Conservation (phyloP, 805 yeast genomes). For the Cyberlindnera saturnus region DNA sequence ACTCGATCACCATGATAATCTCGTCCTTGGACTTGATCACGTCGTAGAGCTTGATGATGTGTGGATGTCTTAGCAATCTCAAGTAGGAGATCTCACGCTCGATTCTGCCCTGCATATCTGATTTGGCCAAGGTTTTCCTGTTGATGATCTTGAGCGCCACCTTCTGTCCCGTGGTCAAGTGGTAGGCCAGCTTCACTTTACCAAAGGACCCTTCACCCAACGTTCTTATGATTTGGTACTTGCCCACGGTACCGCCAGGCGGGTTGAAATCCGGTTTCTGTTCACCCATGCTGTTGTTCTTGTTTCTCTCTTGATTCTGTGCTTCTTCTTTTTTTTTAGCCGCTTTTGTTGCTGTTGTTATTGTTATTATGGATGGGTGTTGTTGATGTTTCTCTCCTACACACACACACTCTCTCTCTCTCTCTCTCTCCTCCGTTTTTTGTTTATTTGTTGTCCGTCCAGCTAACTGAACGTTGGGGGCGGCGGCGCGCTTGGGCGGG, state of each 20-base stretch:
- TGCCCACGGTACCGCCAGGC: constrained; percentile 61
- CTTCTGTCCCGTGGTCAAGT: constrained; percentile 82
- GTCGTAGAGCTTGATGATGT: constrained; percentile 90
- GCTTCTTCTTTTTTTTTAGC: too few species aligned
- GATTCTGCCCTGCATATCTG: constrained; percentile 95
- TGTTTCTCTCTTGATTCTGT: too few species aligned
- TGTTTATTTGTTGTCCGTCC: too few species aligned
- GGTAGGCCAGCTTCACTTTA: constrained; percentile 88
- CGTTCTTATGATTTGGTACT: constrained; percentile 88
- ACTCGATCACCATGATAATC: constrained; percentile 95
- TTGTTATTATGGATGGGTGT: too few species aligned
- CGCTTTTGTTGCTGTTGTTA: too few species aligned
- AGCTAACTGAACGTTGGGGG: too few species aligned
- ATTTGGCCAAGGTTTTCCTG: constrained; percentile 83
- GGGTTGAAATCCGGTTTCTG: constrained; percentile 21
- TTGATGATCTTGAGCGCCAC: constrained; percentile 93
- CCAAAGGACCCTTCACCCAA: constrained; percentile 97
- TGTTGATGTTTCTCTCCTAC: too few species aligned
- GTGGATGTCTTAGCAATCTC: constrained; percentile 87
- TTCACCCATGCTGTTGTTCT: constrained; percentile 14
- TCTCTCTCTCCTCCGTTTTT: too few species aligned
- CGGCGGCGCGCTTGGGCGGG: too few species aligned
- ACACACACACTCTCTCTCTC: too few species aligned
- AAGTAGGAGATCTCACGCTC: constrained; percentile 92
- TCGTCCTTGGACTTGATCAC: constrained; percentile 94